These are phyloP conservation scores for Schwanniomyces pseudopolymorphus DNA, from an alignment of 805 yeast species.

Conservation along the genomic window DNA sequence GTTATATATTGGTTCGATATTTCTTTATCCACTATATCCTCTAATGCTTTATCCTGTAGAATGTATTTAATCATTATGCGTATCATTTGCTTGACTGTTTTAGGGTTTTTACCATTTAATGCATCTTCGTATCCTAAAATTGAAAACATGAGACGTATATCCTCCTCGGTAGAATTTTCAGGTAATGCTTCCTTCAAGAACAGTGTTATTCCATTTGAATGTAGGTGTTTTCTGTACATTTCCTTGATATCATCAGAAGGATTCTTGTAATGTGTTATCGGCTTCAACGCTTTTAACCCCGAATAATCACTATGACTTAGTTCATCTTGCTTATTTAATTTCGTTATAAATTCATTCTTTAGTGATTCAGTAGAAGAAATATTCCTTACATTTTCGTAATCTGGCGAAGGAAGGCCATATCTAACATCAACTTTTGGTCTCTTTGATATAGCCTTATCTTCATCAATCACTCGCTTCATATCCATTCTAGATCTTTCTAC, in stretches of 20 bases:
- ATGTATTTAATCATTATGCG: conserved; percentile 9
- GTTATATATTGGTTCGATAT: background rate
- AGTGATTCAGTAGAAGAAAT: background rate
- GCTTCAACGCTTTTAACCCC: background rate
- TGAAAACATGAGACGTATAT: conserved; percentile 12
- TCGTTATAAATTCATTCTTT: background rate
- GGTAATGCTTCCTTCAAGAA: conserved; percentile 15
- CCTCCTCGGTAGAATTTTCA: conserved; percentile 9
- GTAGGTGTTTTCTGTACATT: conserved; percentile 12
- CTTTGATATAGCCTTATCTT: background rate
- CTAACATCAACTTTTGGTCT: background rate
- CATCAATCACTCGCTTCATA: background rate
- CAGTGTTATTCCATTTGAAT: conserved; percentile 11
- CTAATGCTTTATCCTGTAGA: conserved; percentile 7
- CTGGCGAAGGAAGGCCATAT: background rate
- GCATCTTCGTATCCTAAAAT: conserved; percentile 16
- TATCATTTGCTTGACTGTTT: conserved; percentile 8
- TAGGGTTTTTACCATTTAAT: conserved; percentile 5
- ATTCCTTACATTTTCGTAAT: background rate
- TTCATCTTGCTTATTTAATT: background rate
- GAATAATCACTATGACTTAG: background rate
- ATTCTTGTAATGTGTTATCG: background rate
- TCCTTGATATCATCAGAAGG: background rate
- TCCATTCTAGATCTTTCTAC: background rate
- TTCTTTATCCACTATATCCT: background rate